phyloP scores from a whole-genome alignment of 2,329 filamentous ascomycete species.

The Fusarium sp. region DNA sequence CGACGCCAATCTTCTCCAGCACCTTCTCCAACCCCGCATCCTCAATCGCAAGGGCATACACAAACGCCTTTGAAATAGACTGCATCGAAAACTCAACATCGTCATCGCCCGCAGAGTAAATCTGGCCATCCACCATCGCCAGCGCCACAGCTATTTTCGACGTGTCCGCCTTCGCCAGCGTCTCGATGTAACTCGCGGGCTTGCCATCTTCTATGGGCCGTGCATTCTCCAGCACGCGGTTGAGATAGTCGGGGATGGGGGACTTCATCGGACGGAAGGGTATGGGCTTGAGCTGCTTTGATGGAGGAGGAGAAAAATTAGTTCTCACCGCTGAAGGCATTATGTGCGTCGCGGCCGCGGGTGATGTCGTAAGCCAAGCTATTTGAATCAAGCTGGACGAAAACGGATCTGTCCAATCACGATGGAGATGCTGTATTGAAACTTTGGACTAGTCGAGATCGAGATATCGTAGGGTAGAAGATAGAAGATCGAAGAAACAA shows the following conservation, averaged over 20 bases:
- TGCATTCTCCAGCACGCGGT: slow-evolving; percentile 44
- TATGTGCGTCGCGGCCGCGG: background rate
- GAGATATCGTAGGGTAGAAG: background rate
- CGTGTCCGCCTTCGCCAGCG: slow-evolving; percentile 49
- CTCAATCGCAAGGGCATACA: slow-evolving; percentile 52
- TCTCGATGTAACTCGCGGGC: slow-evolving; percentile 50
- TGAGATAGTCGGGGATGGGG: slow-evolving; percentile 47
- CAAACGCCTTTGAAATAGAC: slow-evolving; percentile 52
- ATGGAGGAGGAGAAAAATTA: background rate
- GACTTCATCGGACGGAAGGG: slow-evolving; percentile 42
- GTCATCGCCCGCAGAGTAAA: slow-evolving; percentile 52
- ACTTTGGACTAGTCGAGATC: background rate
- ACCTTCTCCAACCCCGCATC: slow-evolving; percentile 47
- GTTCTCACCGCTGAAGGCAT: background rate
- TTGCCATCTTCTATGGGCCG: slow-evolving; percentile 43
- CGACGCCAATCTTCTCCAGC: slow-evolving; percentile 50
- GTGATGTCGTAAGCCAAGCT: slow-evolving; percentile 27
- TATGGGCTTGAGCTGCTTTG: background rate
- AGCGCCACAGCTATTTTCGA: slow-evolving; percentile 50
- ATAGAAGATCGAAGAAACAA: background rate
- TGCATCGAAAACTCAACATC: slow-evolving; percentile 51
- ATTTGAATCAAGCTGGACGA: background rate
- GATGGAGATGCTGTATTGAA: background rate
- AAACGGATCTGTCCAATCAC: background rate
- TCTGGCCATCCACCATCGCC: slow-evolving; percentile 50